Evolutionary conservation across 345 rosid species (phyloP).

Genomic region (Durio zibethinus): DNA sequence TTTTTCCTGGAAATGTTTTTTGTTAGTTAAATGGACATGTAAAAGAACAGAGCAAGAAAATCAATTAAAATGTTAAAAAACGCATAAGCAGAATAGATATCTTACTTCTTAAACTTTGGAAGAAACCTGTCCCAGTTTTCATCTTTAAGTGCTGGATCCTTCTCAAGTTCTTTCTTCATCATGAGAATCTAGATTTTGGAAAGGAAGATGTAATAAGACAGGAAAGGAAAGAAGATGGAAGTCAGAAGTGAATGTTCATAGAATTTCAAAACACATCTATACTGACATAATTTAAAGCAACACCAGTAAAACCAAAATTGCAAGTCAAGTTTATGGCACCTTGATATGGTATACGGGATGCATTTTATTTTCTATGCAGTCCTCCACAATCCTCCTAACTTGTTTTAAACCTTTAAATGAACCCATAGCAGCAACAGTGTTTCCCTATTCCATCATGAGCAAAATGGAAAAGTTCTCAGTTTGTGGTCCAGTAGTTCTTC

Average conservation of each 20-base stretch:
- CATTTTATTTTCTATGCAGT: conserved; percentile 64
- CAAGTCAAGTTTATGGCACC: conserved; percentile 31
- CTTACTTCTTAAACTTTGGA: conserved; percentile 73
- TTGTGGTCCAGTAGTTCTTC: not conserved
- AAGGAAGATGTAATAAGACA: not conserved
- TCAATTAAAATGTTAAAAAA: not conserved
- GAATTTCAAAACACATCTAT: not conserved
- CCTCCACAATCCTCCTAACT: conserved; percentile 78
- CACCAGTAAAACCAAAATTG: not conserved
- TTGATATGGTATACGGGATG: conserved; percentile 88
- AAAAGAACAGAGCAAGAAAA: not conserved
- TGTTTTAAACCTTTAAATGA: conserved; percentile 76
- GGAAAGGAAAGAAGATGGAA: not conserved
- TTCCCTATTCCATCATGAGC: conserved; percentile 51
- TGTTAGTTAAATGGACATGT: conserved; percentile 7
- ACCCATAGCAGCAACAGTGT: conserved; percentile 94
- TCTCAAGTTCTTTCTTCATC: conserved; percentile 83
- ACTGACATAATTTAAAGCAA: conserved; percentile 6
- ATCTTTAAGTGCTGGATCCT: conserved; percentile 68
- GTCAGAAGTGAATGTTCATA: not conserved
- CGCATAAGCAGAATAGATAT: not conserved
- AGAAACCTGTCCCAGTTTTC: conserved; percentile 93
- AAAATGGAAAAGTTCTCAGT: not conserved
- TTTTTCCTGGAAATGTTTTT: conserved; percentile 55
- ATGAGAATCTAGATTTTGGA: conserved; percentile 55